These are phyloP conservation scores for Phaeosphaeriaceae sp. DNA, from an alignment of 2,329 filamentous ascomycete genomes.

Conservation along the genomic window DNA sequence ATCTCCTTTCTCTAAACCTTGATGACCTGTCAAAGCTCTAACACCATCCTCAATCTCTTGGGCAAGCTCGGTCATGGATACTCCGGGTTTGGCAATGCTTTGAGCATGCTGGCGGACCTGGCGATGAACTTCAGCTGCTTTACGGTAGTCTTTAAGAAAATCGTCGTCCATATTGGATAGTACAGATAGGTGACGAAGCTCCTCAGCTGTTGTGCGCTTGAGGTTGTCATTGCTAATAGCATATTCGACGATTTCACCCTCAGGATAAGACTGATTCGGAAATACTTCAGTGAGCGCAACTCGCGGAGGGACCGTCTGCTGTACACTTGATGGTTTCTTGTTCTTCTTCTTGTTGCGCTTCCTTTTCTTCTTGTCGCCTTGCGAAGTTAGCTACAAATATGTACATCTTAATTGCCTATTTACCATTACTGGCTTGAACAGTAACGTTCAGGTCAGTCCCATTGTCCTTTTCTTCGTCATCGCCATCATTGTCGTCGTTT, in stretches of 20 bases:
- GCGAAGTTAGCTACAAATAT: conserved; percentile 12
- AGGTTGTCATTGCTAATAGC: conserved; percentile 68
- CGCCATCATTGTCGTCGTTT: conserved; percentile 57
- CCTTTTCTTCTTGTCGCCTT: conserved; percentile 73
- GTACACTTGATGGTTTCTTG: conserved; percentile 63
- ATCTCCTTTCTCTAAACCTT: conserved; percentile 77
- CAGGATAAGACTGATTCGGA: conserved; percentile 70
- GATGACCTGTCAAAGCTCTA: conserved; percentile 74
- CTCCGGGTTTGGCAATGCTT: conserved; percentile 77
- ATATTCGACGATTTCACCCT: conserved; percentile 78
- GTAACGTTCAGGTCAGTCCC: conserved; percentile 40
- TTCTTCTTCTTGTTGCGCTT: conserved; percentile 74
- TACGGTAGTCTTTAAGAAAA: conserved; percentile 78
- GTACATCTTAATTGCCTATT: not conserved
- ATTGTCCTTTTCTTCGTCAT: conserved; percentile 55
- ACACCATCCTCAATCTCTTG: conserved; percentile 83
- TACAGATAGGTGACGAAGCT: conserved; percentile 73
- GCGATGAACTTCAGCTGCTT: conserved; percentile 84
- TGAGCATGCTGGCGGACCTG: conserved; percentile 84
- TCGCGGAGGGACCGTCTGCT: conserved; percentile 76
- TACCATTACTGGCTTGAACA: conserved; percentile 26
- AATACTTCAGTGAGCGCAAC: conserved; percentile 75
- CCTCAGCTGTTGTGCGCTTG: conserved; percentile 78
- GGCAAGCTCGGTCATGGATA: conserved; percentile 77
- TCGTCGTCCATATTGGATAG: conserved; percentile 74